Percentiles rank a stretch among this genome's conserved stretches.
These are phyloP conservation scores for Rugonectria rugulosa DNA, from an alignment of 2,329 filamentous ascomycete species.

Conservation along the genomic window DNA sequence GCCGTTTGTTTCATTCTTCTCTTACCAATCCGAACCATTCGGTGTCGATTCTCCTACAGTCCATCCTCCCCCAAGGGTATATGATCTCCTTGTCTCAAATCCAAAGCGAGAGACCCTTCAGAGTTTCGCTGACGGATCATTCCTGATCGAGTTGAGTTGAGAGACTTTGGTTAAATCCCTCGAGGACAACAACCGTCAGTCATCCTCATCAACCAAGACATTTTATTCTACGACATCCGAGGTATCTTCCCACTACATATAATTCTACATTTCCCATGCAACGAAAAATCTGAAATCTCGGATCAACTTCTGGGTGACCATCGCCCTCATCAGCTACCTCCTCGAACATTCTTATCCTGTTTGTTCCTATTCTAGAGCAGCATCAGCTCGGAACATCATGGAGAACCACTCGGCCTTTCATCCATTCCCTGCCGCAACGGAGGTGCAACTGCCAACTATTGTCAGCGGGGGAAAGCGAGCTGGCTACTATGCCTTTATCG, in stretches of 20 bases:
- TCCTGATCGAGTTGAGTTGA: background rate
- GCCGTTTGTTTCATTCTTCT: conserved; percentile 20
- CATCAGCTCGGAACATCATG: conserved; percentile 1
- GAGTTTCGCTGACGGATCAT: conserved; percentile 10
- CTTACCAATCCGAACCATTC: background rate
- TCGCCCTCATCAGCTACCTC: background rate
- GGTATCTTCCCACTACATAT: background rate
- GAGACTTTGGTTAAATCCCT: background rate
- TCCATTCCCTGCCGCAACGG: conserved; percentile 5
- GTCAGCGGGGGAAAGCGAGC: conserved; percentile 41
- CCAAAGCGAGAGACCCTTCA: background rate
- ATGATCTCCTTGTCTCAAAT: conserved; percentile 6
- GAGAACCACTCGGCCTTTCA: conserved; percentile 16
- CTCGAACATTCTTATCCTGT: background rate
- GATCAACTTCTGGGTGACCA: background rate
- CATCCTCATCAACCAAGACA: background rate
- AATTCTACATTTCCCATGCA: background rate
- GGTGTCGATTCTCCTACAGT: background rate
- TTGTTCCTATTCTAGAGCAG: background rate
- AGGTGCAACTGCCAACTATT: conserved; percentile 33
- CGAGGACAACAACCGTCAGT: background rate
- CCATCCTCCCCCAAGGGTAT: background rate
- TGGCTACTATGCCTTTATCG: conserved; percentile 52
- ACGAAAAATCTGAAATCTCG: background rate
- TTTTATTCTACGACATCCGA: background rate